Percentiles rank a stretch among this genome's conserved stretches.
Conservation (phyloP, 164 flowering plant species). For the Vitis riparia region DNA sequence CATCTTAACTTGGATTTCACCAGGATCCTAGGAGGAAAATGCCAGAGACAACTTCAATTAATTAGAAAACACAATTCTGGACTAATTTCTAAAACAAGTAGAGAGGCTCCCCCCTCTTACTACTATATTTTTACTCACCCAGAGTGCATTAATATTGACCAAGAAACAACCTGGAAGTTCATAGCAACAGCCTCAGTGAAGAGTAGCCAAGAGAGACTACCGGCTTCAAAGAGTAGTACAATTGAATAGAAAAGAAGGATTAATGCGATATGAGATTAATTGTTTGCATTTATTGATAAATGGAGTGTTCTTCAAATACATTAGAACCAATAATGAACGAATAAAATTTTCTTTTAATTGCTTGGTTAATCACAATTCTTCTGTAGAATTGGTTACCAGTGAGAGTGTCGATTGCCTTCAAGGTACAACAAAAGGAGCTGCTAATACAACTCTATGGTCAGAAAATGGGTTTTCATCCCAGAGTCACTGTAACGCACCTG, state of each 20-base stretch:
- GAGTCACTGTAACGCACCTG: background rate
- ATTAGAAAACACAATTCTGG: too few species aligned
- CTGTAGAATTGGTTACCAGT: background rate
- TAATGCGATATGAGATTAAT: background rate
- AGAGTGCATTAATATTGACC: too few species aligned
- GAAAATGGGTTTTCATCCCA: background rate
- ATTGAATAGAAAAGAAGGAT: background rate
- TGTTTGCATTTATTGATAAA: background rate
- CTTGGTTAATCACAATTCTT: background rate
- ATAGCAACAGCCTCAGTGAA: too few species aligned
- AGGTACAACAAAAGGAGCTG: background rate
- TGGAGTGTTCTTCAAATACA: background rate
- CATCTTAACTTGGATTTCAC: too few species aligned
- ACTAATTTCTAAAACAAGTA: too few species aligned
- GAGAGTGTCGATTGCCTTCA: background rate
- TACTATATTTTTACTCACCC: too few species aligned
- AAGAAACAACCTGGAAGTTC: too few species aligned
- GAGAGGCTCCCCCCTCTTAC: too few species aligned
- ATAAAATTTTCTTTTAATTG: slow-evolving; percentile 7
- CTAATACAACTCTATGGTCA: background rate
- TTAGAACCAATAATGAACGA: background rate
- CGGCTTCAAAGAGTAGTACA: too few species aligned
- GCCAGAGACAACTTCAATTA: too few species aligned
- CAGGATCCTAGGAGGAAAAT: too few species aligned
- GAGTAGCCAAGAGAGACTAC: too few species aligned